These are phyloP conservation scores for Fusarium zealandicum DNA, from an alignment of 2,329 filamentous ascomycete species.

Conservation along the genomic window DNA sequence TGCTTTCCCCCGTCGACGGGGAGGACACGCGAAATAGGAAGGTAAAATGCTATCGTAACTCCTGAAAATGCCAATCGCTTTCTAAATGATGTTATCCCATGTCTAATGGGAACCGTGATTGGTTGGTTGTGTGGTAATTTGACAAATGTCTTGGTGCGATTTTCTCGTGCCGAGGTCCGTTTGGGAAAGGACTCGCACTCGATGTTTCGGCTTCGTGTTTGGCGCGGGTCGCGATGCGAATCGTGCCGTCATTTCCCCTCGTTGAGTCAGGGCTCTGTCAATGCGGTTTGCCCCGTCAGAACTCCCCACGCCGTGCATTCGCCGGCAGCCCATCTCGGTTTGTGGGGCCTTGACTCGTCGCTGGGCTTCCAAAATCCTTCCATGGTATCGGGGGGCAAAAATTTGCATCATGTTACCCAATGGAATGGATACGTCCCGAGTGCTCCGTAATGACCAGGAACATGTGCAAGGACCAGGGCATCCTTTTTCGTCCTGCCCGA, in stretches of 20 bases:
- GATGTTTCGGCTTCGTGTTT: conserved; percentile 31
- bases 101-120: conserved; percentile 33
- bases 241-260: conserved; percentile 13
- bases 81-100: conserved; percentile 36
- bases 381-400: conserved; percentile 37
- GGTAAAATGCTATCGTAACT: conserved; percentile 30
- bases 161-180: conserved; percentile 21
- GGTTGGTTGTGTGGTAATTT: conserved; percentile 16
- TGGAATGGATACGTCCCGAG: conserved; percentile 29
- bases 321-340: conserved; percentile 20
- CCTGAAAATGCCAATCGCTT: conserved; percentile 38
- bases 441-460: conserved; percentile 23
- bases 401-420: conserved; percentile 41
- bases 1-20: conserved; percentile 32
- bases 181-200: background rate
- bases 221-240: conserved; percentile 1
- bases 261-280: conserved; percentile 30
- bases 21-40: conserved; percentile 30
- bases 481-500: conserved; percentile 33
- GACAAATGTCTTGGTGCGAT: conserved; percentile 14
- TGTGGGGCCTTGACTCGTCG: conserved; percentile 32
- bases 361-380: conserved; percentile 40
- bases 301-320: conserved; percentile 11
- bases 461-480: conserved; percentile 16
- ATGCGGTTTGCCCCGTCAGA: conserved; percentile 20